A percentile compares a stretch with the other conserved stretches of the same genome.
phyloP scores from a whole-genome alignment of 2,329 filamentous ascomycete species.

The Sporothrix pallida region DNA sequence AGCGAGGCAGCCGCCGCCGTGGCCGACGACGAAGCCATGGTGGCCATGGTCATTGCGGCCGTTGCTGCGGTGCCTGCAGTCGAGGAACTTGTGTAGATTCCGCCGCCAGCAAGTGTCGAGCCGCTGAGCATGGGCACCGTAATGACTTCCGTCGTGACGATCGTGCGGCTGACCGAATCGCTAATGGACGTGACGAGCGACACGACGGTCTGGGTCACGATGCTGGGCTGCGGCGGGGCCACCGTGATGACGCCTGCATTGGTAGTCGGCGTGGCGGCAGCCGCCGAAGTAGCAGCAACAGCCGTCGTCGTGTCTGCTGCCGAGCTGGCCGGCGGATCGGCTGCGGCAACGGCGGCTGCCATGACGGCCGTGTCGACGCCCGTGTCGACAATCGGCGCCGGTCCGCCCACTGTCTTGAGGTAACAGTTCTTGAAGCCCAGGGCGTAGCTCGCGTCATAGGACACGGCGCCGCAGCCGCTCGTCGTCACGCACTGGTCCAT shows the following conservation, averaged over 20 bases:
- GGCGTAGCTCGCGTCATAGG: constrained; percentile 40
- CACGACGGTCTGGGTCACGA: constrained; percentile 30
- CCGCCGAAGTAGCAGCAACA: not conserved
- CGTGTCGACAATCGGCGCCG: constrained; percentile 16
- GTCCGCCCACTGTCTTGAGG: constrained; percentile 39
- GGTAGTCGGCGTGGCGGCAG: not conserved
- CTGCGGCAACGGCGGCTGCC: constrained; percentile 27
- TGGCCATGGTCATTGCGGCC: not conserved
- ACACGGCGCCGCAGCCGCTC: constrained; percentile 41
- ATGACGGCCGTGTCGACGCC: constrained; percentile 34
- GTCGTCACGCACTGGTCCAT: constrained; percentile 41
- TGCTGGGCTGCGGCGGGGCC: constrained; percentile 23
- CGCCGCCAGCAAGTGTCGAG: not conserved
- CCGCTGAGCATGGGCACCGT: constrained; percentile 31
- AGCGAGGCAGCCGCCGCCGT: constrained; percentile 7
- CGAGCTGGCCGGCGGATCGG: not conserved
- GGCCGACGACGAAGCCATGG: not conserved
- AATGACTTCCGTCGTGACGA: constrained; percentile 36
- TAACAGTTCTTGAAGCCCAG: constrained; percentile 46
- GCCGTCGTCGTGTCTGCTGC: constrained; percentile 6
- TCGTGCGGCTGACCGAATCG: constrained; percentile 16
- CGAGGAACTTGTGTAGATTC: not conserved
- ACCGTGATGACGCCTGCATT: constrained; percentile 15
- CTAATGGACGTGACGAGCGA: constrained; percentile 29
- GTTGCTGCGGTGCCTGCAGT: not conserved